Base-by-base conservation (phyloP, 2,329 filamentous ascomycete genomes). In the Pseudogymnoascus sp. region DNA sequence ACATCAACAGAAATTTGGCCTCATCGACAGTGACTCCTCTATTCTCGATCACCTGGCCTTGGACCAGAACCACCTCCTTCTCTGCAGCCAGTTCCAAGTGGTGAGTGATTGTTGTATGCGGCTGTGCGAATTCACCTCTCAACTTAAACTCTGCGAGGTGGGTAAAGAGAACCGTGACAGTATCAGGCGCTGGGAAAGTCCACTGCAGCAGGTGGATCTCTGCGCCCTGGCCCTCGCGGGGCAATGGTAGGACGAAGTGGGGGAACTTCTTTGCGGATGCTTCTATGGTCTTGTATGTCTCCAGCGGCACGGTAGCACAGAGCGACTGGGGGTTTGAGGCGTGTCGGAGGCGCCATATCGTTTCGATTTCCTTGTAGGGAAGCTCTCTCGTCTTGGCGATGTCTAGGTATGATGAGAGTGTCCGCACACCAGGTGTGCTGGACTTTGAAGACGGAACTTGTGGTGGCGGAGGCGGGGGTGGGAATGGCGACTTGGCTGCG, bases 131-230 rank as follows among this genome's bases (percentile, higher is more conserved):
- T 75, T 96, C 90, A 61, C 93, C 93, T 61, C 93, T 83, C 64
- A 91, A 78, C 80, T 97, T 97, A 79, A 89, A 99, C 74, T 97
- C 91, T 15, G 91, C 93, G 33, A 99, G 82, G 72, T 95, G 90
- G 0, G 95, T 99, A 78, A 99, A 97, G 35, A 99, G 86, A 5
- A 97, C 87, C 0, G 89, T 91, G 65, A 83, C 85, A 3, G 86
- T 88, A 65, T 82, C 33, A 78, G 81, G 79, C 0, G 86, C 82
- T 65, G 96, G 93, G 76, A 96, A 97, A 0, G 89, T 90, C 91
- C 96, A 99, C 77, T 99, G 93, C 66, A 99, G 77, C 76, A 96
- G 96, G 77, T 99, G 95, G 53, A 99, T 92, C 76, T 97, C 95
- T 57, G 92, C 91, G 61, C 90, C 91, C 66, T 83, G 79, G 2